These are phyloP conservation scores for Gynostemma pentaphyllum DNA, from an alignment of 306 rosid genomes.

Conservation along the genomic window DNA sequence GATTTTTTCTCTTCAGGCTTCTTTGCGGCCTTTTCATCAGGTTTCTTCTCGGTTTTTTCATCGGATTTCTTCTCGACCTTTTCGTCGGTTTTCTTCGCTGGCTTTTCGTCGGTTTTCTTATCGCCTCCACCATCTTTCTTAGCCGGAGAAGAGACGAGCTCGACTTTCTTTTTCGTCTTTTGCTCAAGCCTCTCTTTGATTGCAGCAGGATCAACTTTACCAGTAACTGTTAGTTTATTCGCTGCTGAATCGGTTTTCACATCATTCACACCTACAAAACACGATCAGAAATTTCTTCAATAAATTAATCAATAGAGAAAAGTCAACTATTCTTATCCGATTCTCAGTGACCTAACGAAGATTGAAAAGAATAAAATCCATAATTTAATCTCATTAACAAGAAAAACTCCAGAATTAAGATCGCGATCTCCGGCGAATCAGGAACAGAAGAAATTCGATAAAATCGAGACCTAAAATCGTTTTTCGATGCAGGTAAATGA, in stretches of 20 bases:
- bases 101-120: constrained; percentile 31
- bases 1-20: not conserved
- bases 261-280: constrained; percentile 53
- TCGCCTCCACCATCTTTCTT: constrained; percentile 46
- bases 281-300: not conserved
- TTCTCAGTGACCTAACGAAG: not conserved
- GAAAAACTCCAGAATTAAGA: not conserved
- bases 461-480: not conserved
- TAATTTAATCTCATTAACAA: not conserved
- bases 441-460: not conserved
- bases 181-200: constrained; percentile 38
- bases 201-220: constrained; percentile 44
- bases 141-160: constrained; percentile 54
- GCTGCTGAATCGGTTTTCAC: constrained; percentile 40
- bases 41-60: constrained; percentile 5
- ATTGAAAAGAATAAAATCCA: not conserved
- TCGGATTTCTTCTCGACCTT: constrained; percentile 34
- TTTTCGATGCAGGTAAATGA: not conserved
- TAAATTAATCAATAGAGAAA: not conserved
- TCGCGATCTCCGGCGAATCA: not conserved
- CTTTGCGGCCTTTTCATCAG: not conserved
- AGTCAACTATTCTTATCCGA: not conserved
- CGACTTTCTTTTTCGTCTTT: constrained; percentile 60
- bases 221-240: constrained; percentile 52
- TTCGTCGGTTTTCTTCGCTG: constrained; percentile 27